Conservation (phyloP, 352 stramenopile species). For the Phytophthora kernoviae region DNA sequence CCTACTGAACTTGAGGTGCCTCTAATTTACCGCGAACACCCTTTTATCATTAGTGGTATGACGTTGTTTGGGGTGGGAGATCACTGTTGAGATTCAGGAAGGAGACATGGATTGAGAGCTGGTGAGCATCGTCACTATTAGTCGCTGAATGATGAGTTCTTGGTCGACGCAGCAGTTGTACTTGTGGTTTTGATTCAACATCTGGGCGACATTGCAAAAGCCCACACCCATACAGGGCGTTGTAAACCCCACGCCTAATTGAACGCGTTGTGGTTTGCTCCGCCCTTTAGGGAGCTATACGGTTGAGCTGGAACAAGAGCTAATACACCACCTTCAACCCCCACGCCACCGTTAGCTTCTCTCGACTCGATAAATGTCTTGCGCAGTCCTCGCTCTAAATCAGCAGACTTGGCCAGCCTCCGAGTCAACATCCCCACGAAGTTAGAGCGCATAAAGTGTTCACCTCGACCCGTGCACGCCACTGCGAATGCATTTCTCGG, state of each 20-base stretch:
- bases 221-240: slow-evolving; percentile 75
- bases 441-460: slow-evolving; percentile 66
- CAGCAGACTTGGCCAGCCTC: slow-evolving; percentile 27
- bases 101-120: slow-evolving; percentile 37
- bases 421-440: slow-evolving; percentile 41
- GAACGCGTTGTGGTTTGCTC: slow-evolving; percentile 13
- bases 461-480: slow-evolving; percentile 64
- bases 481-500: slow-evolving; percentile 50
- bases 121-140: not conserved
- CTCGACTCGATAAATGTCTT: slow-evolving; percentile 39
- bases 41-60: too few species aligned
- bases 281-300: not conserved
- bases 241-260: slow-evolving; percentile 66
- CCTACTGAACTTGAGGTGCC: too few species aligned
- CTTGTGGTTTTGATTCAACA: slow-evolving; percentile 26
- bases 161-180: slow-evolving; percentile 56
- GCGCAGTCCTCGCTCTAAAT: slow-evolving; percentile 35
- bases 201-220: slow-evolving; percentile 35
- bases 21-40: not conserved
- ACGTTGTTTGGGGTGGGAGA: not conserved
- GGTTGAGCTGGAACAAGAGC: slow-evolving; percentile 25
- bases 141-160: not conserved
- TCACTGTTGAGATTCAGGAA: slow-evolving; percentile 16
- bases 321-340: slow-evolving; percentile 62
- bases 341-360: slow-evolving; percentile 39